A percentile compares a stretch with the other conserved stretches of the same genome.
Evolutionary conservation across 768 basidiomycete species (phyloP).

Genomic region (Cystobasidium ongulense): DNA sequence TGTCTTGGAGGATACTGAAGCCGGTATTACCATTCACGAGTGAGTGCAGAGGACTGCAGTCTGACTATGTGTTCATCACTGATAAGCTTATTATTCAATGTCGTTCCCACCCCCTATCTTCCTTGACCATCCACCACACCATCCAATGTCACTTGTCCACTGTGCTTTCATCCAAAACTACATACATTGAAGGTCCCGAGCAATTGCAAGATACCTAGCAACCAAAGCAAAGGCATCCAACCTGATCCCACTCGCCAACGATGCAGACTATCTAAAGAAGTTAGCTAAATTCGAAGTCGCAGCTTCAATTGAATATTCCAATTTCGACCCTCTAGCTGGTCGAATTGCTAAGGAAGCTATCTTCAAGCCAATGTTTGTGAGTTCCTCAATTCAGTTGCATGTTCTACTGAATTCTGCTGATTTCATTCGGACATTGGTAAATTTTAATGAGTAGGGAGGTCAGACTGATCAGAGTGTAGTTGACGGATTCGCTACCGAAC

Average conservation of each 20-base stretch:
- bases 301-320: conserved; percentile 12
- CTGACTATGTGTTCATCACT: neutral
- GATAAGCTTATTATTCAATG: neutral
- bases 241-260: neutral
- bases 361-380: conserved; percentile 16
- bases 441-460: neutral
- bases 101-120: neutral
- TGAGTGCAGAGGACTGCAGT: neutral
- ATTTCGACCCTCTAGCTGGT: conserved; percentile 17
- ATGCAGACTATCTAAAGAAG: neutral
- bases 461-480: neutral
- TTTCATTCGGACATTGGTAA: too few relatives aligned
- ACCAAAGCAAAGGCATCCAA: neutral
- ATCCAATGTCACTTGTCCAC: too few relatives aligned
- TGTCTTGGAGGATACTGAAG: conserved; percentile 13
- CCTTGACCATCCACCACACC: too few relatives aligned
- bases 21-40: conserved; percentile 6
- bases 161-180: too few relatives aligned
- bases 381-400: too few relatives aligned
- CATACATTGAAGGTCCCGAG: neutral
- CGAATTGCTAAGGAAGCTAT: neutral
- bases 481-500: neutral
- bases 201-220: conserved; percentile 19
- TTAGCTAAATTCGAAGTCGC: conserved; percentile 23
- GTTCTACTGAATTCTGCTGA: too few relatives aligned